Conservation (phyloP, 805 yeast genomes). For the Debaryomyces castellii region DNA sequence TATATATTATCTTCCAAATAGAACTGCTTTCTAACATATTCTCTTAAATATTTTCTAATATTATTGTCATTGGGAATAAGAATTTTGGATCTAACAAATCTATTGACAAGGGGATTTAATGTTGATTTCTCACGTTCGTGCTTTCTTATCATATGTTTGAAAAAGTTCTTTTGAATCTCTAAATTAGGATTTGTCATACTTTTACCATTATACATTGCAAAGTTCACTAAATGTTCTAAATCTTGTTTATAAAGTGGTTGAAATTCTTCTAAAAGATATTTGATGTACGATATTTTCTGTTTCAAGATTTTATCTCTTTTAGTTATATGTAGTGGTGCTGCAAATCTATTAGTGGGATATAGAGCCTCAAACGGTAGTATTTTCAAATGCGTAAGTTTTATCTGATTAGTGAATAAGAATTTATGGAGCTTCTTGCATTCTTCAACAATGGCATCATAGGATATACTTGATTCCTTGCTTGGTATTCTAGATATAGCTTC, state of each 20-base stretch:
- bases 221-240: slow-evolving; percentile 16
- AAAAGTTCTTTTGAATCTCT: slow-evolving; percentile 23
- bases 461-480: background rate
- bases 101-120: slow-evolving; percentile 16
- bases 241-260: slow-evolving; percentile 21
- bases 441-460: slow-evolving; percentile 6
- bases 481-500: too few relatives aligned
- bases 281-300: slow-evolving; percentile 21
- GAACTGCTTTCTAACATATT: slow-evolving; percentile 30
- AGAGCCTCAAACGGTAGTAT: slow-evolving; percentile 30
- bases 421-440: slow-evolving; percentile 16
- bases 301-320: slow-evolving; percentile 25
- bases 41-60: slow-evolving; percentile 24
- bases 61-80: slow-evolving; percentile 31
- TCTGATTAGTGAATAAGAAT: slow-evolving; percentile 20
- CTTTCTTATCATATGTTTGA: slow-evolving; percentile 25
- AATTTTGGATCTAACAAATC: slow-evolving; percentile 19
- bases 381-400: slow-evolving; percentile 20
- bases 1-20: slow-evolving; percentile 19
- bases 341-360: slow-evolving; percentile 29
- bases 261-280: slow-evolving; percentile 14
- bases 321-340: slow-evolving; percentile 28
- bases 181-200: background rate
- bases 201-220: slow-evolving; percentile 12
- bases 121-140: slow-evolving; percentile 11